These are phyloP conservation scores for Murraya paniculata DNA, from an alignment of 345 rosid species.

Conservation along the genomic window DNA sequence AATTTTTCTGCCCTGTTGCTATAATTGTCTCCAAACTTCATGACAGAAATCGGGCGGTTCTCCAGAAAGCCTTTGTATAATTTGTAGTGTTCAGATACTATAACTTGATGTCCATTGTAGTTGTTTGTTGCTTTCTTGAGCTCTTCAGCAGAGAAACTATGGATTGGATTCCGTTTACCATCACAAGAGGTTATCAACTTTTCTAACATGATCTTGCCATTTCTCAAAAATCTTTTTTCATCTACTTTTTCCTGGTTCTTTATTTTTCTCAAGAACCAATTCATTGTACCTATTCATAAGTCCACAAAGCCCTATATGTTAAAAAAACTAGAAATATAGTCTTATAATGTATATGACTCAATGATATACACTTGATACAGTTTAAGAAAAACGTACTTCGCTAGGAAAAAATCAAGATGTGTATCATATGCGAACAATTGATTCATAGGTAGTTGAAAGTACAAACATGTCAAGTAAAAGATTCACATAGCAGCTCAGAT, in stretches of 20 bases:
- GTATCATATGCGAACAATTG: neutral
- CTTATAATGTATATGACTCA: neutral
- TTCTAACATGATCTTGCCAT: constrained; percentile 20
- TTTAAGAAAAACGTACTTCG: too few species aligned
- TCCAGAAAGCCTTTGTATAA: constrained; percentile 10
- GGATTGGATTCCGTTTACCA: constrained; percentile 18
- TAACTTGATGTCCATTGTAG: neutral
- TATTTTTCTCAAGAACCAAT: neutral
- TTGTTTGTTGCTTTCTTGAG: constrained; percentile 17
- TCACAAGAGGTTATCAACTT: constrained; percentile 11
- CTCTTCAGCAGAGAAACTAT: constrained; percentile 9
- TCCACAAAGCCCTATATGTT: neutral
- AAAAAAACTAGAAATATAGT: neutral
- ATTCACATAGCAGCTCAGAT: neutral
- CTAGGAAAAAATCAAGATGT: neutral
- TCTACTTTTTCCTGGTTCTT: neutral
- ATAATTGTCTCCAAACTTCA: neutral
- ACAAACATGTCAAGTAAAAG: neutral
- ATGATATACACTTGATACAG: too few species aligned
- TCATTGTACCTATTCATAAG: neutral
- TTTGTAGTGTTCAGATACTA: neutral
- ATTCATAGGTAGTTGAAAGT: neutral
- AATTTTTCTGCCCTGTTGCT: neutral
- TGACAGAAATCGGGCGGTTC: constrained; percentile 12
- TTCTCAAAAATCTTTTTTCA: neutral